Evolutionary conservation across 805 yeast genomes (phyloP).

Genomic region (Clavispora phyllophila): DNA sequence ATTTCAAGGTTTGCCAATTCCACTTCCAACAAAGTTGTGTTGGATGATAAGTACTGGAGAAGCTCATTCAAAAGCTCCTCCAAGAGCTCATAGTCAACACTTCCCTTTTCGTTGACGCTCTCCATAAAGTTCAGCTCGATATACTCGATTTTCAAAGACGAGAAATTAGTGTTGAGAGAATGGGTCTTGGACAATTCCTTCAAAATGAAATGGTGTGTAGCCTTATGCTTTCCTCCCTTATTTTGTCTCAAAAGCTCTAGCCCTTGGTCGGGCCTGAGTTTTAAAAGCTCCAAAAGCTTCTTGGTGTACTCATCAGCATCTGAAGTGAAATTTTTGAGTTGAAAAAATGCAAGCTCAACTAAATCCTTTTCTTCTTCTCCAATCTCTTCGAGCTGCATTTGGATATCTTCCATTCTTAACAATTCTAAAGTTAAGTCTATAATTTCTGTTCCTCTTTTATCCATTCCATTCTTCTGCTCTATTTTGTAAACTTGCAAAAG

Average conservation of each 20-base stretch:
- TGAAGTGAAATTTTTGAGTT: constrained; percentile 13
- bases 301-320: constrained; percentile 25
- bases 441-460: background rate
- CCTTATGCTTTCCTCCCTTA: constrained; percentile 20
- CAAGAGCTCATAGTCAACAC: constrained; percentile 1
- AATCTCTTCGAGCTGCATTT: background rate
- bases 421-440: background rate
- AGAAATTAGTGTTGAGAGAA: constrained; percentile 19
- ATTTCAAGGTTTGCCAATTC: constrained; percentile 21
- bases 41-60: constrained; percentile 12
- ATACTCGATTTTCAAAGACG: constrained; percentile 30
- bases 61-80: constrained; percentile 26
- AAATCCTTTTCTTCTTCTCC: constrained; percentile 3
- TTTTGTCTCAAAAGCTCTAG: constrained; percentile 28
- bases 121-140: constrained; percentile 27
- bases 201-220: constrained; percentile 27
- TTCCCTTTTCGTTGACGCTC: constrained; percentile 4
- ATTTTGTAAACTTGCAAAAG: constrained; percentile 6
- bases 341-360: constrained; percentile 7
- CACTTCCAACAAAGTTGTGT: constrained; percentile 6
- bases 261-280: constrained; percentile 24
- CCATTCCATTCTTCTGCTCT: constrained; percentile 6
- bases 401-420: background rate
- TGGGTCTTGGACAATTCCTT: constrained; percentile 22
- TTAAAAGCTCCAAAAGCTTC: constrained; percentile 27